phyloP scores from a whole-genome alignment of 2,329 filamentous ascomycete genomes.

The Apiospora hydei region DNA sequence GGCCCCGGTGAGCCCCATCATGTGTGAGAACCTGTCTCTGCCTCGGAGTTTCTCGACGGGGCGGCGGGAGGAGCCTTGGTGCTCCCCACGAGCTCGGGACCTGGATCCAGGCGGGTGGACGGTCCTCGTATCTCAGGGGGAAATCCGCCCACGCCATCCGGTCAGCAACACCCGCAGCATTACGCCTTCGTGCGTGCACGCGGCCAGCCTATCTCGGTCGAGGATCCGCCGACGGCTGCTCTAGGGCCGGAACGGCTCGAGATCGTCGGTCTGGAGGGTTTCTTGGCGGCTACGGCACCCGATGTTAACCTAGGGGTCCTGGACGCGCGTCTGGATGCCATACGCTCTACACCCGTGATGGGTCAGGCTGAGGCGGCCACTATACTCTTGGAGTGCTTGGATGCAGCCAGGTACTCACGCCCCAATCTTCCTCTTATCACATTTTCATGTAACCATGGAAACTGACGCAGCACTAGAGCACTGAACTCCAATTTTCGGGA shows the following conservation, averaged over 20 bases:
- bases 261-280: conserved; percentile 12
- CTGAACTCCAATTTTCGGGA: background rate
- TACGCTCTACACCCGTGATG: background rate
- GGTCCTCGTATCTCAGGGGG: conserved; percentile 24
- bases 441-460: background rate
- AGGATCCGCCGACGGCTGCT: background rate
- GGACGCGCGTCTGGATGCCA: background rate
- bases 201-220: background rate
- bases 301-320: background rate
- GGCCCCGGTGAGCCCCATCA: conserved; percentile 28
- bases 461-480: background rate
- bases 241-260: conserved; percentile 18
- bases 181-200: conserved; percentile 29
- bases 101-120: conserved; percentile 28
- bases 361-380: conserved; percentile 4
- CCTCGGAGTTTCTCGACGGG: background rate
- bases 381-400: conserved; percentile 14
- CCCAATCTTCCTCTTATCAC: background rate
- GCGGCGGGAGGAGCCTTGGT: background rate
- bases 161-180: conserved; percentile 5
- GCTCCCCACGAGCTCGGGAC: conserved; percentile 25
- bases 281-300: conserved; percentile 12
- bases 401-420: background rate
- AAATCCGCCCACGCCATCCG: background rate
- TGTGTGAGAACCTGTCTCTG: conserved; percentile 28